These are phyloP conservation scores for Mallotus nudiflorus DNA, from an alignment of 345 rosid genomes.

Conservation along the genomic window DNA sequence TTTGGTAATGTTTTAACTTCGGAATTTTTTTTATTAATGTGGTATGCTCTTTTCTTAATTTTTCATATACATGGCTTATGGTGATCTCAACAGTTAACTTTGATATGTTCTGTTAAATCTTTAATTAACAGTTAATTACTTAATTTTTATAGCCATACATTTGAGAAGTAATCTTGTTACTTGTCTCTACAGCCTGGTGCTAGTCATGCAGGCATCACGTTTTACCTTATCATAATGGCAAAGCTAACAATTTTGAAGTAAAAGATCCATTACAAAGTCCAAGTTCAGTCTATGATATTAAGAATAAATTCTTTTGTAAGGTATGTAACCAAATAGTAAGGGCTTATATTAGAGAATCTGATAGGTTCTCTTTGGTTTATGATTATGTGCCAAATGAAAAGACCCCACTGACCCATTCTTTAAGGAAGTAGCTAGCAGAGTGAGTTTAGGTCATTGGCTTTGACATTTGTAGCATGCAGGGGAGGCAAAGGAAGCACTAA, in stretches of 20 bases:
- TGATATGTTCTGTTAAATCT: neutral
- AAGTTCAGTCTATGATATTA: constrained; percentile 36
- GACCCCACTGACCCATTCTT: no score
- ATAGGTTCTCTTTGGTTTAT: no score
- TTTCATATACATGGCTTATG: neutral
- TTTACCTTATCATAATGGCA: constrained; percentile 31
- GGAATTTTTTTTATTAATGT: neutral
- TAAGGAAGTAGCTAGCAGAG: no score
- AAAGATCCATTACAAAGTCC: constrained; percentile 51
- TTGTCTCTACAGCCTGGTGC: constrained; percentile 39
- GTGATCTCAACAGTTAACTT: neutral
- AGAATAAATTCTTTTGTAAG: constrained; percentile 46
- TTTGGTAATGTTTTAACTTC: neutral
- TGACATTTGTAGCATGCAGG: no score
- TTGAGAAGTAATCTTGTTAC: neutral
- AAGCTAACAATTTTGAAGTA: constrained; percentile 35
- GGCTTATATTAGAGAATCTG: no score
- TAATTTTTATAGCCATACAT: no score
- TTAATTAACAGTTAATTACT: neutral
- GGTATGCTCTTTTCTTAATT: neutral
- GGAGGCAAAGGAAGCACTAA: no score
- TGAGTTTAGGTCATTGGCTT: no score
- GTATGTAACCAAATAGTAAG: constrained; percentile 35
- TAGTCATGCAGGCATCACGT: constrained; percentile 37
- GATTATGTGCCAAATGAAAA: no score